Evolutionary conservation across 1,139 yeast species (phyloP).

Genomic region (Groenewaldozyma sp.): DNA sequence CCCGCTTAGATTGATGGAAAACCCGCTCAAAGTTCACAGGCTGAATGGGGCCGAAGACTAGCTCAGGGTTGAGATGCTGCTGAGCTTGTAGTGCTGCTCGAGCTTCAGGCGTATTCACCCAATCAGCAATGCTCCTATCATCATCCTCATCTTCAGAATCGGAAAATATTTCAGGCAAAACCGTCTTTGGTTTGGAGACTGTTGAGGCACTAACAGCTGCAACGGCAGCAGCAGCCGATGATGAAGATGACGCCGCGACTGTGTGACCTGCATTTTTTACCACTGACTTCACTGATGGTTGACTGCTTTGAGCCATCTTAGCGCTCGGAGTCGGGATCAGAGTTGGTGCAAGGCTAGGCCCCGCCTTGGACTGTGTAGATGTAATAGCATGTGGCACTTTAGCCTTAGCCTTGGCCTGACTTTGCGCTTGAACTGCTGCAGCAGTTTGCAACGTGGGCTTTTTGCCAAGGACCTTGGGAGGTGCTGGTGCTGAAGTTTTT

Average conservation of each 20-base stretch:
- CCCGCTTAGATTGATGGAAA: slow-evolving; percentile 42
- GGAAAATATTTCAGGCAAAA: slow-evolving; percentile 39
- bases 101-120: slow-evolving; percentile 68
- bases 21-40: slow-evolving; percentile 61
- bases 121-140: slow-evolving; percentile 45
- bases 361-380: neutral
- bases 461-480: no score
- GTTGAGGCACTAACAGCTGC: neutral
- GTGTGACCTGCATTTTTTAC: no score
- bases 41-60: slow-evolving; percentile 71
- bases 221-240: no score
- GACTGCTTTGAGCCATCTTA: no score
- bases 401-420: neutral
- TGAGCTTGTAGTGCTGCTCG: slow-evolving; percentile 46
- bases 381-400: neutral
- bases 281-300: no score
- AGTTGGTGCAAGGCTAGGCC: no score
- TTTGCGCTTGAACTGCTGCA: no score
- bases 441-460: no score
- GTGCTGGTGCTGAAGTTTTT: no score
- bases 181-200: neutral
- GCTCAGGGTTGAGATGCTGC: slow-evolving; percentile 55
- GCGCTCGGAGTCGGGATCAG: no score
- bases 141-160: slow-evolving; percentile 53
- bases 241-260: no score